Evolutionary conservation across 495 filamentous ascomycete genomes (phyloP).

Genomic region (Aspergillus nidulans): DNA sequence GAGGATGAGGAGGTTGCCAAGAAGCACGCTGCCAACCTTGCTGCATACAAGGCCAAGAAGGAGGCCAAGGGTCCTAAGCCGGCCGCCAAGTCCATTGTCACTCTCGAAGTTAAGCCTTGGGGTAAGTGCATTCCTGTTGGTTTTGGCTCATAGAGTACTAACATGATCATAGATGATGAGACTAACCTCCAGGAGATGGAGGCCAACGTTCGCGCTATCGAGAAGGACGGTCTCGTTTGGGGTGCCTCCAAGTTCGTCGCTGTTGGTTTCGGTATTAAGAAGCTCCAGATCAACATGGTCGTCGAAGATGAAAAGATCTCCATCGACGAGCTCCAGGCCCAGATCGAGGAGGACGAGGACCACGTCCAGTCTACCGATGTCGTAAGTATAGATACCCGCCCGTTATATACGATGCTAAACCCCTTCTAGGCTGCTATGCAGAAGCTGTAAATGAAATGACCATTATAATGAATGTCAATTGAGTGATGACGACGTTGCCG

Average conservation of each 20-base stretch:
- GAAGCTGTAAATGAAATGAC: slow-evolving; percentile 67
- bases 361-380: slow-evolving; percentile 95
- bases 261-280: slow-evolving; percentile 97
- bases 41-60: slow-evolving; percentile 97
- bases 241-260: slow-evolving; percentile 85
- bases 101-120: slow-evolving; percentile 97
- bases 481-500: slow-evolving; percentile 42
- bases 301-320: slow-evolving; percentile 97
- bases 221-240: slow-evolving; percentile 94
- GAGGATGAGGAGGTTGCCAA: slow-evolving; percentile 75
- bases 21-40: slow-evolving; percentile 81
- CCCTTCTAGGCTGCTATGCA: slow-evolving; percentile 68
- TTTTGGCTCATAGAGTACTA: slow-evolving; percentile 17
- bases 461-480: slow-evolving; percentile 34
- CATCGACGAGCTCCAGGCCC: slow-evolving; percentile 75
- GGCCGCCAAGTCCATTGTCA: slow-evolving; percentile 92
- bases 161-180: slow-evolving; percentile 69
- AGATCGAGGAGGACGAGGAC: slow-evolving; percentile 90
- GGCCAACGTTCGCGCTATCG: slow-evolving; percentile 76
- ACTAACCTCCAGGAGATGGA: slow-evolving; percentile 83
- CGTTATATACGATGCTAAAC: slow-evolving; percentile 13
- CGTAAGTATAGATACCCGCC: slow-evolving; percentile 43
- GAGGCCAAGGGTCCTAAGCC: slow-evolving; percentile 77
- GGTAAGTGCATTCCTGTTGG: slow-evolving; percentile 52
- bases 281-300: slow-evolving; percentile 97